Evolutionary conservation across 148 eudicot species (phyloP).

Genomic region (Rhododendron simsii): DNA sequence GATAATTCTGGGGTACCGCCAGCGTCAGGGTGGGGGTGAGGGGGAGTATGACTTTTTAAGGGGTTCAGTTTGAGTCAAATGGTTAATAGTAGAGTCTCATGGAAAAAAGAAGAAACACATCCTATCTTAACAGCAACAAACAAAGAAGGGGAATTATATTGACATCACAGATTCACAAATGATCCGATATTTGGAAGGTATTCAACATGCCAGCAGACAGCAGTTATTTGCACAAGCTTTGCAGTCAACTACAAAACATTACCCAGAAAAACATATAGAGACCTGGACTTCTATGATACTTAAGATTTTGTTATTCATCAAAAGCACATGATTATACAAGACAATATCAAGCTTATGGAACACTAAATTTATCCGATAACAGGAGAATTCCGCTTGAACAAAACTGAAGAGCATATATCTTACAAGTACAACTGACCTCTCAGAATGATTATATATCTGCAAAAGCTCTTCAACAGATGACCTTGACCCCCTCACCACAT

Average conservation of each 20-base stretch:
- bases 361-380: background rate
- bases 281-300: background rate
- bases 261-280: background rate
- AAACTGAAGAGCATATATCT: background rate
- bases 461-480: conserved; percentile 87
- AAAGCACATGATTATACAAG: background rate
- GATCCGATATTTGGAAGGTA: background rate
- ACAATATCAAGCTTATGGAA: background rate
- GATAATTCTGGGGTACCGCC: no score
- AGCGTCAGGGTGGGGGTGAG: no score
- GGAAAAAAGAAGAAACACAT: background rate
- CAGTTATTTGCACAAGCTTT: background rate
- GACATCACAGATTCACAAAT: background rate
- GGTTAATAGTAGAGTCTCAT: background rate
- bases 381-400: background rate
- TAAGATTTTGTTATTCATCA: background rate
- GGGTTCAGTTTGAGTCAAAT: background rate
- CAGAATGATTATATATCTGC: conserved; percentile 92
- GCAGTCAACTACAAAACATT: background rate
- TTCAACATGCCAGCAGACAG: background rate
- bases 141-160: no score
- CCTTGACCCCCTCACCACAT: conserved; percentile 94
- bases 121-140: background rate
- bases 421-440: conserved; percentile 52
- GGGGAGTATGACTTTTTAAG: background rate